Conservation (phyloP, 2,329 filamentous ascomycete genomes). For the Aspergillus ochraceus region DNA sequence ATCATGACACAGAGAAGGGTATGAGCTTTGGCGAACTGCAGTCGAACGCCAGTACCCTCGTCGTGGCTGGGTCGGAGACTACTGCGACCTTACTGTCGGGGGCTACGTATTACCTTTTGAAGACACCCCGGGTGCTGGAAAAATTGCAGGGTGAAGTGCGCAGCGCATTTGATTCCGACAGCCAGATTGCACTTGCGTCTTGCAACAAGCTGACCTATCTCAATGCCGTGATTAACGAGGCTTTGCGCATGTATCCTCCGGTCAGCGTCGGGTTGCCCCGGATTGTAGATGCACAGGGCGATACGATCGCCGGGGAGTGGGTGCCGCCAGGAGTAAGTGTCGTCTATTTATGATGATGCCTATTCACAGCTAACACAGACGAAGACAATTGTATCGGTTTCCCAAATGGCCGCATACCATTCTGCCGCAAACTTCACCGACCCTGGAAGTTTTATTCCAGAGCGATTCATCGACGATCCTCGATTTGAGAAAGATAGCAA, state of each 20-base stretch:
- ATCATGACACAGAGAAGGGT: not conserved
- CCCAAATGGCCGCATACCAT: slow-evolving; percentile 49
- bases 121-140: slow-evolving; percentile 13
- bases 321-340: slow-evolving; percentile 21
- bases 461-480: slow-evolving; percentile 36
- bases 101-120: slow-evolving; percentile 31
- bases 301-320: slow-evolving; percentile 19
- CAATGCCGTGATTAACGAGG: slow-evolving; percentile 45
- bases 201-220: slow-evolving; percentile 39
- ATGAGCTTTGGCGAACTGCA: slow-evolving; percentile 16
- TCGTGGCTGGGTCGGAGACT: slow-evolving; percentile 42
- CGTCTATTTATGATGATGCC: not conserved
- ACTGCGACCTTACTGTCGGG: slow-evolving; percentile 43
- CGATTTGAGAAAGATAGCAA: slow-evolving; percentile 45
- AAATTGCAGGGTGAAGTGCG: slow-evolving; percentile 44
- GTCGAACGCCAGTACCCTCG: slow-evolving; percentile 26
- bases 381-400: slow-evolving; percentile 45
- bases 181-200: slow-evolving; percentile 41
- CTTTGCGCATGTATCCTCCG: slow-evolving; percentile 44
- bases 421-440: slow-evolving; percentile 48
- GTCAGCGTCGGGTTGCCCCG: slow-evolving; percentile 25
- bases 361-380: not conserved
- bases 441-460: slow-evolving; percentile 48
- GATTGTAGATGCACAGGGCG: slow-evolving; percentile 18
- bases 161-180: slow-evolving; percentile 32